A percentile compares a stretch with the other conserved stretches of the same genome.
phyloP scores from a whole-genome alignment of 495 filamentous ascomycete species.

The Aspergillus affinis region DNA sequence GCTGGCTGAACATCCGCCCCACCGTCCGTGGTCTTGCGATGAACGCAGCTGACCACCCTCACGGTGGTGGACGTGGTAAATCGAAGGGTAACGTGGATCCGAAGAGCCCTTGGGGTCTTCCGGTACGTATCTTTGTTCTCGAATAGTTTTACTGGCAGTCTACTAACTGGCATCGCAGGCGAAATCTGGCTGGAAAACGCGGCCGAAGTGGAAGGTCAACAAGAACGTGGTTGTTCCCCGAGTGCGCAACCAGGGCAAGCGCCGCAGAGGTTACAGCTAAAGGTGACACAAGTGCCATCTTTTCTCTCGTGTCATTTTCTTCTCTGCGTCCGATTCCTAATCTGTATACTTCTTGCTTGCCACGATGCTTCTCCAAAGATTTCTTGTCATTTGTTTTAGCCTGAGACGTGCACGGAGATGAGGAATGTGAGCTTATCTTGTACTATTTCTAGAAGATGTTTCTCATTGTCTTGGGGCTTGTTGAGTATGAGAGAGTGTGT shows the following conservation, averaged over 20 bases:
- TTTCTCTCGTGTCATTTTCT: conserved; percentile 13
- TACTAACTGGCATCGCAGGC: conserved; percentile 49
- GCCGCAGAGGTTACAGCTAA: conserved; percentile 50
- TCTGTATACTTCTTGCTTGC: conserved; percentile 18
- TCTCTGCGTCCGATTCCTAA: conserved; percentile 13
- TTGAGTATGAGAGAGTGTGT: neutral
- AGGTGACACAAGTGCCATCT: conserved; percentile 5
- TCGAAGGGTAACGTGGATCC: conserved; percentile 96
- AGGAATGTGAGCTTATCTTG: conserved; percentile 15
- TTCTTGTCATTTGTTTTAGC: conserved; percentile 7
- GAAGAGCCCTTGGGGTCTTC: conserved; percentile 92
- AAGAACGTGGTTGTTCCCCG: conserved; percentile 76
- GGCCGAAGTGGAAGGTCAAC: conserved; percentile 74
- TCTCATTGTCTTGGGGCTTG: neutral
- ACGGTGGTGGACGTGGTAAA: conserved; percentile 98
- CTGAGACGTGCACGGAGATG: conserved; percentile 10
- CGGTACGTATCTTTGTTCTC: conserved; percentile 59
- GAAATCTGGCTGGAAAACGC: conserved; percentile 96
- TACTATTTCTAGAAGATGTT: conserved; percentile 16
- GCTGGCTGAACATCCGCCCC: conserved; percentile 90
- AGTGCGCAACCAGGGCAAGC: conserved; percentile 75
- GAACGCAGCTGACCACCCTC: conserved; percentile 96
- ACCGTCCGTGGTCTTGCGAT: conserved; percentile 96
- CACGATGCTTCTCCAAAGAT: neutral
- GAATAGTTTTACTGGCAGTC: conserved; percentile 18